Conservation (phyloP, 106 monocot genomes). For the Ottelia alismoides region DNA sequence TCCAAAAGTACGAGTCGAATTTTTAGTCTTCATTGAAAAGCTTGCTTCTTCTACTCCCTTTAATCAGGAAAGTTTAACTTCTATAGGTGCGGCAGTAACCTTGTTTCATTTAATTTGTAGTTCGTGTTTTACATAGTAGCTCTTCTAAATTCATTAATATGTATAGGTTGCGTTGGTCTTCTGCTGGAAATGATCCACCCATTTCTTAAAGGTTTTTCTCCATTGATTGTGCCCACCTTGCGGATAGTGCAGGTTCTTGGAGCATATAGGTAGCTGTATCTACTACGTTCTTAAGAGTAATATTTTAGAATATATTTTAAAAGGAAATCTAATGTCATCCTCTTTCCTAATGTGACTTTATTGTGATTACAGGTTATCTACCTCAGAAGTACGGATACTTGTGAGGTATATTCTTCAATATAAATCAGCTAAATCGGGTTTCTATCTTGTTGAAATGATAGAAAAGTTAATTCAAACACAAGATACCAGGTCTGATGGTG, state of each 20-base stretch:
- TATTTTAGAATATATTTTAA: no score
- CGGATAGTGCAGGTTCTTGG: slow-evolving; percentile 84
- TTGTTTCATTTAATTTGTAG: no score
- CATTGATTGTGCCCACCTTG: slow-evolving; percentile 68
- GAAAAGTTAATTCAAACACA: slow-evolving; percentile 60
- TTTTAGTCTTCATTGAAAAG: slow-evolving; percentile 76
- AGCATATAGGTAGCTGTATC: slow-evolving; percentile 52
- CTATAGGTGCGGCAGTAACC: slow-evolving; percentile 69
- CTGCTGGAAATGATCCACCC: slow-evolving; percentile 77
- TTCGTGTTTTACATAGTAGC: no score
- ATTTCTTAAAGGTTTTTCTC: slow-evolving; percentile 63
- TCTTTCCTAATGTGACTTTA: not conserved
- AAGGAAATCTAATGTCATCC: no score
- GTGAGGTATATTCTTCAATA: slow-evolving; percentile 74
- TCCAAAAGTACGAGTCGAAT: slow-evolving; percentile 83
- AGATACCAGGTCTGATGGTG: slow-evolving; percentile 45
- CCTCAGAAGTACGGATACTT: slow-evolving; percentile 74
- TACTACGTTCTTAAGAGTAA: not conserved
- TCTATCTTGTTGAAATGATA: slow-evolving; percentile 87
- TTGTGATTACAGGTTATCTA: slow-evolving; percentile 56
- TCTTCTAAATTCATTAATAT: no score
- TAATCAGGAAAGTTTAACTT: slow-evolving; percentile 90
- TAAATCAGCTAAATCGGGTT: slow-evolving; percentile 55
- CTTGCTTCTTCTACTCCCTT: slow-evolving; percentile 68
- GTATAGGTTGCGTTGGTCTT: slow-evolving; percentile 85